Evolutionary conservation across 495 filamentous ascomycete genomes (phyloP), one percentile per base, ranked within the genome.

Genomic region (Hypoxylon perforatum): DNA sequence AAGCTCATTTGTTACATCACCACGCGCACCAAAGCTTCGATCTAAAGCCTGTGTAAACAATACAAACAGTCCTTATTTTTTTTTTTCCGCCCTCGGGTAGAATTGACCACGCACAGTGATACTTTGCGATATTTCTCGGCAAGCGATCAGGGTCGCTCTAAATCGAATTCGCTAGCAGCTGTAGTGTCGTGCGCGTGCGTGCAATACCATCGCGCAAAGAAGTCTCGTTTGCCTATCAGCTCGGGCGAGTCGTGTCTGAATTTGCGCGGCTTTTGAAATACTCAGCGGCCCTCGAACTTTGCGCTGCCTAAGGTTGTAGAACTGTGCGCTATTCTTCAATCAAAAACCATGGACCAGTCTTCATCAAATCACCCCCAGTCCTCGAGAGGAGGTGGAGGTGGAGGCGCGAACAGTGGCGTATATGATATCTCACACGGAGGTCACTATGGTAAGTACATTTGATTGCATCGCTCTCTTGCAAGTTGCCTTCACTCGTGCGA

Each of bases 351-450:
- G 88, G 87, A 90, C 50, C 82, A 82, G 61, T 72, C 85, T 46
- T 73, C 84, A 45, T 80, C 85, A 65, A 80, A 75, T 63, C 71
- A 84, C 57, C 82, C 81, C 33, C 83, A 76, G 69, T 78, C 84
- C 60, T 85, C 85, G 70, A 86, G 87, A 73, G 74, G 64, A 48
- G 59, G 67, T 22, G 61, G 87, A 73, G 74, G 65, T 50, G 61
- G 67, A 21, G 65, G 77, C 58, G 80, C 77, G 65, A 57, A 84
- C 72, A 79, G 83, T 65, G 88, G 89, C 50, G 80, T 87, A 11
- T 97, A 97, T 78, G 92, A 97, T 78, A 84, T 88, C 45, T 79
- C 80, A 63, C 88, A 91, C 73, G 92, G 92, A 57, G 94, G 94
- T 57, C 93, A 97, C 77, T 97, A 96, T 81, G 94, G 92, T 93